Conservation (phyloP, 2,329 filamentous ascomycete genomes). For the Ilyonectria sp. region DNA sequence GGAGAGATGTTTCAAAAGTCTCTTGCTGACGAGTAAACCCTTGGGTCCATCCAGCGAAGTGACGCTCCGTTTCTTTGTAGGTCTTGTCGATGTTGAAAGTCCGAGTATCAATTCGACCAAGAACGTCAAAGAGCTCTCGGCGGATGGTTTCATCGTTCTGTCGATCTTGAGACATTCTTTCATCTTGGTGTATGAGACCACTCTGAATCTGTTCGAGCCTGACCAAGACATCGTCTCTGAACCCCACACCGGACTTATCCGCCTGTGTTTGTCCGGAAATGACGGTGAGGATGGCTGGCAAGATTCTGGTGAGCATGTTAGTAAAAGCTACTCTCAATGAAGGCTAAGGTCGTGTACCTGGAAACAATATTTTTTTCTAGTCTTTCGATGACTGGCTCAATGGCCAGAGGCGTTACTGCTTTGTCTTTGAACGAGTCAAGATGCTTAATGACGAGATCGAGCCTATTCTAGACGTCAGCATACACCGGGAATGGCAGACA, state of each 20-base stretch:
- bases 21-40: slow-evolving; percentile 22
- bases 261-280: slow-evolving; percentile 27
- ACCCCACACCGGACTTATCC: slow-evolving; percentile 23
- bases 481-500: neutral
- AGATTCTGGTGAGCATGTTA: slow-evolving; percentile 28
- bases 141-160: slow-evolving; percentile 10
- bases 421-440: slow-evolving; percentile 11
- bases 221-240: slow-evolving; percentile 16
- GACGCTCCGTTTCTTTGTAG: slow-evolving; percentile 36
- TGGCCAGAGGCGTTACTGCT: neutral
- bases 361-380: slow-evolving; percentile 39
- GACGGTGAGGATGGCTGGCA: slow-evolving; percentile 33
- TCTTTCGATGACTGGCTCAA: slow-evolving; percentile 27
- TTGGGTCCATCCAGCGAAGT: slow-evolving; percentile 29
- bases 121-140: slow-evolving; percentile 19
- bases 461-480: slow-evolving; percentile 31
- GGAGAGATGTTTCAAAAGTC: slow-evolving; percentile 22
- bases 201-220: slow-evolving; percentile 30
- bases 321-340: neutral
- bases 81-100: slow-evolving; percentile 27
- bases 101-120: slow-evolving; percentile 28
- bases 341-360: slow-evolving; percentile 27
- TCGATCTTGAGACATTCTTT: slow-evolving; percentile 10
- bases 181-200: slow-evolving; percentile 10
- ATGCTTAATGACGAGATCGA: slow-evolving; percentile 32